Evolutionary conservation across 768 basidiomycete genomes (phyloP).

Genomic region (Lanmaoa rubissima): DNA sequence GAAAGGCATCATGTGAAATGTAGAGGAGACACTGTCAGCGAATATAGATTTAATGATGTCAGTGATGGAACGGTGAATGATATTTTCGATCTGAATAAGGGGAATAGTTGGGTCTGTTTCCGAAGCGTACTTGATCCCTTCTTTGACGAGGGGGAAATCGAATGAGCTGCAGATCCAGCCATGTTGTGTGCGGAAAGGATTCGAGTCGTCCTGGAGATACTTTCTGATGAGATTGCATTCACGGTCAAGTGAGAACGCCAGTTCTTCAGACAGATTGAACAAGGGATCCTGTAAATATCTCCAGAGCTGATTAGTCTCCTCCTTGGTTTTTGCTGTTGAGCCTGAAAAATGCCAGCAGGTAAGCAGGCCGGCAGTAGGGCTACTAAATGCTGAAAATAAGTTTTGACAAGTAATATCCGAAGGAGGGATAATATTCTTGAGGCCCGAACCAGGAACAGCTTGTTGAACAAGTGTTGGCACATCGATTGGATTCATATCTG

Average conservation of each 20-base stretch:
- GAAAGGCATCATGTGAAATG: slow-evolving; percentile 3
- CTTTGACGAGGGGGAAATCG: not conserved
- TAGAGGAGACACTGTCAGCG: not conserved
- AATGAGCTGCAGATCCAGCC: slow-evolving; percentile 5
- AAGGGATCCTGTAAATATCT: slow-evolving; percentile 19
- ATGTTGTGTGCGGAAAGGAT: slow-evolving; percentile 5
- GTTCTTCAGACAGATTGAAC: slow-evolving; percentile 13
- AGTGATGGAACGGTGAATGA: not conserved
- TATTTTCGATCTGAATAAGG: not conserved
- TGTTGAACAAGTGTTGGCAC: not conserved
- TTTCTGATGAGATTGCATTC: not conserved
- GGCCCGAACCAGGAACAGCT: not conserved
- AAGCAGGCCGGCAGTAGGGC: not conserved
- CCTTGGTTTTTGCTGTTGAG: not conserved
- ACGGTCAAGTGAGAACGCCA: not conserved
- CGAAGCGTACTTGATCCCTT: too few species aligned
- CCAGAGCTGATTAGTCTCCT: slow-evolving; percentile 17
- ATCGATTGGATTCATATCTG: not conserved
- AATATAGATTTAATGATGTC: slow-evolving; percentile 6
- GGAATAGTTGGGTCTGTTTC: too few species aligned
- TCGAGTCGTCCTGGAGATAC: not conserved
- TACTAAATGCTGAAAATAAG: not conserved
- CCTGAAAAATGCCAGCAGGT: not conserved
- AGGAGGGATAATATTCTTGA: not conserved
- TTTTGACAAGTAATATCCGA: not conserved